Base-by-base conservation (phyloP, 495 filamentous ascomycete genomes). In the Podospora appendiculata region DNA sequence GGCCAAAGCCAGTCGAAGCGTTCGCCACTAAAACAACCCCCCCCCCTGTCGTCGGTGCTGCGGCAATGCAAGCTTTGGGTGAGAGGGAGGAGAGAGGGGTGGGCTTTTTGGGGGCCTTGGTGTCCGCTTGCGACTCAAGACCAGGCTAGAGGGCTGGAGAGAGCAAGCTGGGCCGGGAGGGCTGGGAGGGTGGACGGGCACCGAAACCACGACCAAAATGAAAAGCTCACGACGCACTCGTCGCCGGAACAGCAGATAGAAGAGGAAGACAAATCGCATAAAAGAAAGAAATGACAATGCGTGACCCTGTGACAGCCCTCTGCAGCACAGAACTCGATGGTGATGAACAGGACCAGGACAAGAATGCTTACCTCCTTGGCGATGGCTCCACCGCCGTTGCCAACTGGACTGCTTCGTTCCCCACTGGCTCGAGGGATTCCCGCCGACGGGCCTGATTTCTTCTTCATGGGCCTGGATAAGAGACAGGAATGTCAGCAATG, bases 401-500 rank as follows among this genome's bases (percentile, higher is more conserved):
- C 67, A 16, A 70, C 55, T 16, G 78, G 76, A 56, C 73, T 79
- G 50, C 65, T 72, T 42, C 73, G 69, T 57, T 78, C 74, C 53
- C 73, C 76, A 58, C 66, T 73, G 41, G 69, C 61, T 56, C 76
- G 74, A 55, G 78, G 72, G 56, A 79, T 71, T 43, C 78, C 78
- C 47, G 72, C 70, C 51, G 70, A 69, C 11, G 73, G 70, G 41
- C 70, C 70, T 8, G 42, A 48, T 65, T 77, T 79, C 66, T 75
- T 79, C 67, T 81, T 81, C 67, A 79, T 71, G 41, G 78, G 78
- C 43, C 78, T 81, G 35, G 50, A 54, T 41, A 18, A 57, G 52
- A 38, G 44, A 39, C 17, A 47, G 50, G 38, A 43, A 50, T 45
- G 53, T 53, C 48, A 58, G 51, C 32, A 45, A 50, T 17, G 7